Percentiles rank a stretch among this genome's conserved stretches.
Evolutionary conservation across 345 rosid genomes (phyloP).

Genomic region (Rubroshorea leprosula): DNA sequence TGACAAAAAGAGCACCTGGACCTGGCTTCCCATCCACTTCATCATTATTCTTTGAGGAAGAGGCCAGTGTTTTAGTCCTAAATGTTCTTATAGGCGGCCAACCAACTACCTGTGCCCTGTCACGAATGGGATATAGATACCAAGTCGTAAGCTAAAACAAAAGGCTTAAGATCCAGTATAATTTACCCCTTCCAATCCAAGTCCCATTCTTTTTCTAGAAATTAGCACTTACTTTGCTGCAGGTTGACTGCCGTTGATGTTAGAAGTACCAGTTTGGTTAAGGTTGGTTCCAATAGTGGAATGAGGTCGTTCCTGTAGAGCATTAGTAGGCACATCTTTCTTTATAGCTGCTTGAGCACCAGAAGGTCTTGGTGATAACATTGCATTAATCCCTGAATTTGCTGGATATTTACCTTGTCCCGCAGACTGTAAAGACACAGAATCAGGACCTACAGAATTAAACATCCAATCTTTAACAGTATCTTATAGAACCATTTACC

Average conservation of each 20-base stretch:
- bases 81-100: conserved; percentile 91
- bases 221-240: conserved; percentile 64
- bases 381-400: conserved; percentile 44
- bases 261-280: conserved; percentile 28
- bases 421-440: conserved; percentile 31
- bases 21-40: conserved; percentile 89
- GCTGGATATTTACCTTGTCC: conserved; percentile 37
- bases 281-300: conserved; percentile 22
- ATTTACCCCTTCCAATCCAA: neutral
- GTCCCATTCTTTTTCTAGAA: neutral
- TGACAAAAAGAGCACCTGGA: conserved; percentile 58
- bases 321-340: conserved; percentile 42
- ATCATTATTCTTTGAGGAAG: conserved; percentile 65
- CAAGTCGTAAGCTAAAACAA: neutral
- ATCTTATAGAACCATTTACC: conserved; percentile 47
- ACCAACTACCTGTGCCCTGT: conserved; percentile 89
- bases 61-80: conserved; percentile 68
- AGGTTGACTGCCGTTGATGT: conserved; percentile 46
- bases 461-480: conserved; percentile 68
- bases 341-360: conserved; percentile 30
- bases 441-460: conserved; percentile 32
- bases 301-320: conserved; percentile 31
- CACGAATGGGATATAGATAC: conserved; percentile 16
- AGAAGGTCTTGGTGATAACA: conserved; percentile 38
- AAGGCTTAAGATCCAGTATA: neutral